Base-by-base conservation (phyloP, 2,329 filamentous ascomycete genomes). In the Verticillium nubilum region DNA sequence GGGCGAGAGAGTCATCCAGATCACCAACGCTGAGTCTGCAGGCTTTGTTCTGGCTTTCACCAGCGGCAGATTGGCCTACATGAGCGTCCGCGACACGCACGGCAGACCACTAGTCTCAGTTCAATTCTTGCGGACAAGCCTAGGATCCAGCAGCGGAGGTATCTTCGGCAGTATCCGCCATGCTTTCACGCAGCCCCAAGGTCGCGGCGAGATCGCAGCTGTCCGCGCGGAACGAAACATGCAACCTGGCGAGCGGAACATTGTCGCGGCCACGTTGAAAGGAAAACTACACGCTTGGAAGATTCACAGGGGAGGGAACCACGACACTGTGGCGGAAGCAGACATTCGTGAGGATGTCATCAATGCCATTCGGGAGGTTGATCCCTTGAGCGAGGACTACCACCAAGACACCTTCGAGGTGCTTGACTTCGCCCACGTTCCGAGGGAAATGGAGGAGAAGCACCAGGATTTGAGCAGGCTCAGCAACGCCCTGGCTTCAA, bases 11-110 rank as follows among this genome's bases (percentile, higher is more conserved):
- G 87, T 93, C 10, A 85, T 86, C 5, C 86, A 92, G 59, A 82
- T 99, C 52, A 83, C 92, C 52, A 91, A 91, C 67, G 91, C 91
- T 27, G 94, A 97, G 70, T 83, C 85, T 6, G 91, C 92, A 5
- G 95, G 95, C 10, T 95, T 97, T 68, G 81, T 98, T 56, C 79
- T 97, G 37, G 85, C 87, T 12, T 89, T 97, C 64, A 97, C 90
- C 72, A 92, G 86, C 61, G 95, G 95, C 15, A 86, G 95, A 61
- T 80, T 97, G 47, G 92, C 91, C 5, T 95, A 97, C 71, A 79
- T 99, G 72, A 92, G 86, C 57, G 81, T 98, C 17, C 86, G 92
- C 67, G 94, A 99, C 73, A 79, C 87, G 52, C 92, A 97, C 72
- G 95, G 95, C 26, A 89, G 92, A 68, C 91, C 94, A 3, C 84